Evolutionary conservation across 148 eudicot genomes (phyloP).

Genomic region (Oxyria digyna): DNA sequence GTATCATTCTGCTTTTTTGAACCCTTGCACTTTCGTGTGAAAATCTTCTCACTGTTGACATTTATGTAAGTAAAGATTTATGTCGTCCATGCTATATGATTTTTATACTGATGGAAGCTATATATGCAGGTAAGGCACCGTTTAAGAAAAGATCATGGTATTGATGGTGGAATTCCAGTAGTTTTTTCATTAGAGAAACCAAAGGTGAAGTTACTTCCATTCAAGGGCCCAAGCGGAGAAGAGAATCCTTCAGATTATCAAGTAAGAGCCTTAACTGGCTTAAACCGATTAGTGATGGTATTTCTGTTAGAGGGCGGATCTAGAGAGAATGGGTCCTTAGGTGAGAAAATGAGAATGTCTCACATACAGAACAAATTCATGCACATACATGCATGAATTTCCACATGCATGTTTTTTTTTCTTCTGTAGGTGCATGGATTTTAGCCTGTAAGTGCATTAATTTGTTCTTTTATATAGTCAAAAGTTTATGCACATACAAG

Average conservation of each 20-base stretch:
- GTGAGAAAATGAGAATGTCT: too few species aligned
- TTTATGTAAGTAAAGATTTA: neutral
- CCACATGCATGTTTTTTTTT: too few species aligned
- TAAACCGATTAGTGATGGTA: neutral
- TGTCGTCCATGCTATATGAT: neutral
- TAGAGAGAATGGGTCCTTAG: too few species aligned
- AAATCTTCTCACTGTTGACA: neutral
- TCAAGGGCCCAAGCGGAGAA: constrained; percentile 72
- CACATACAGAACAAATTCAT: too few species aligned
- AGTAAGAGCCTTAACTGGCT: constrained; percentile 27
- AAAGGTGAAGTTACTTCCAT: constrained; percentile 92
- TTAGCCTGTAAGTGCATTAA: too few species aligned
- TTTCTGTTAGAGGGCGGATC: too few species aligned
- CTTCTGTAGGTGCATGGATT: too few species aligned
- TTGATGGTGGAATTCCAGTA: constrained; percentile 97
- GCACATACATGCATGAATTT: too few species aligned
- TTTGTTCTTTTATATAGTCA: too few species aligned
- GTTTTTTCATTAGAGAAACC: constrained; percentile 96
- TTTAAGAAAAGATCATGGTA: constrained; percentile 73
- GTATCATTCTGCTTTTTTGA: neutral
- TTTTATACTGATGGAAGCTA: neutral
- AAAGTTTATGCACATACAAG: too few species aligned
- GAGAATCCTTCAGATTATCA: constrained; percentile 98
- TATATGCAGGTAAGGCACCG: constrained; percentile 77
- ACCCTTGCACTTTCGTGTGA: neutral